Conservation (phyloP, 768 basidiomycete species). For the Trametes maxima region DNA sequence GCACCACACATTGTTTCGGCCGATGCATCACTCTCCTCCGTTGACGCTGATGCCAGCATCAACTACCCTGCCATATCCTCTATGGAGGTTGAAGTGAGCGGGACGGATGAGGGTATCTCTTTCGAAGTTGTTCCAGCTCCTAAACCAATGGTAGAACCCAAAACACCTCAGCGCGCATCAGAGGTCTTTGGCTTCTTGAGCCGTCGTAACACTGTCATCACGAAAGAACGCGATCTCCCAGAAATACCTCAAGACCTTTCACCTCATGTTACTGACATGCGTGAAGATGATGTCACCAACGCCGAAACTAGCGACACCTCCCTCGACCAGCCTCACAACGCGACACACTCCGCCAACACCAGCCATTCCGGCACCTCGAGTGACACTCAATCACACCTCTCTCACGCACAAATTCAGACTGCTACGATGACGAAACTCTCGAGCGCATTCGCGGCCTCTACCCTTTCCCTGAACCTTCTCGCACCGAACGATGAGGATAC, state of each 20-base stretch:
- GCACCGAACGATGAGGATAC: not conserved
- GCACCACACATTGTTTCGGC: constrained; percentile 16
- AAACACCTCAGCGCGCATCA: constrained; percentile 68
- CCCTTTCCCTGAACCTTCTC: constrained; percentile 14
- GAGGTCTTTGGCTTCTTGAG: constrained; percentile 76
- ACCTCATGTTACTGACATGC: not conserved
- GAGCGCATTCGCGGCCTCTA: constrained; percentile 22
- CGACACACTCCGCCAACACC: constrained; percentile 22
- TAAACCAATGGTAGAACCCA: constrained; percentile 33
- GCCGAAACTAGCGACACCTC: not conserved
- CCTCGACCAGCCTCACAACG: constrained; percentile 9
- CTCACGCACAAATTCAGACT: constrained; percentile 31
- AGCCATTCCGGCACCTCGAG: constrained; percentile 26
- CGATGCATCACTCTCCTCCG: constrained; percentile 47
- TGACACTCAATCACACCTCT: constrained; percentile 25
- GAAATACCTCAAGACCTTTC: constrained; percentile 37
- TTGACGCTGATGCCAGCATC: constrained; percentile 38
- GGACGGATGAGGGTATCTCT: constrained; percentile 33
- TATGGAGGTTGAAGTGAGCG: constrained; percentile 73
- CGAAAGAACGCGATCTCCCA: constrained; percentile 43
- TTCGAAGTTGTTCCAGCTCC: constrained; percentile 26
- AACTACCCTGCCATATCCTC: constrained; percentile 62
- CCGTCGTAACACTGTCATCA: constrained; percentile 41
- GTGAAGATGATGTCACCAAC: not conserved
- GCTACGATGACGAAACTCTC: constrained; percentile 31